Evolutionary conservation across 176 grass and related monocot species (phyloP).

Genomic region (Pharus latifolius): DNA sequence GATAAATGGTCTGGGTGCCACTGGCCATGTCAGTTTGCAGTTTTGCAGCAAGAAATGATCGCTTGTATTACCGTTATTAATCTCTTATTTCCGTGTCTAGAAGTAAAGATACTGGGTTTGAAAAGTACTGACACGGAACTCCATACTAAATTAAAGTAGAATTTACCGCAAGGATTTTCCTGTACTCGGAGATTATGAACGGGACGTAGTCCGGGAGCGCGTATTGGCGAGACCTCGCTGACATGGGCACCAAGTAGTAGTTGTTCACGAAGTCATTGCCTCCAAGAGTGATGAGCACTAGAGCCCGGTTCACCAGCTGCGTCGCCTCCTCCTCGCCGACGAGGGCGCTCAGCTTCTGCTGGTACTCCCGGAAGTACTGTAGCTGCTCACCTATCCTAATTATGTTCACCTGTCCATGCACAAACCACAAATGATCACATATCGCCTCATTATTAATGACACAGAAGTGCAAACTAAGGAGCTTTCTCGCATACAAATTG

Average conservation of each 20-base stretch:
- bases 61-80: neutral
- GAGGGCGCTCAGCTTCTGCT: constrained; percentile 40
- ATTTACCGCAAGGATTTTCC: constrained; percentile 57
- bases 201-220: constrained; percentile 73
- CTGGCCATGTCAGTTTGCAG: neutral
- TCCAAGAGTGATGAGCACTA: constrained; percentile 81
- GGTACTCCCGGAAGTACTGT: constrained; percentile 70
- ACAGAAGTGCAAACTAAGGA: neutral
- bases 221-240: constrained; percentile 69
- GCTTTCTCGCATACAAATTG: constrained; percentile 67
- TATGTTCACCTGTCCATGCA: constrained; percentile 61
- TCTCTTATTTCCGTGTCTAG: neutral
- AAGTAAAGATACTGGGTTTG: neutral
- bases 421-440: too few relatives aligned
- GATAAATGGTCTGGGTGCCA: too few relatives aligned
- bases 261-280: constrained; percentile 99
- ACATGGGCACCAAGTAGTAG: constrained; percentile 95
- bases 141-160: neutral
- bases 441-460: too few relatives aligned
- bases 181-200: constrained; percentile 78
- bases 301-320: constrained; percentile 39
- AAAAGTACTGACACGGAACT: too few relatives aligned
- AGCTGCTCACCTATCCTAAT: constrained; percentile 77
- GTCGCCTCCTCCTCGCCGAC: constrained; percentile 38
- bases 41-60: neutral